A percentile compares a stretch with the other conserved stretches of the same genome.
phyloP scores from a whole-genome alignment of 257 asterid genomes.

The Nicotiana obtusifolia region DNA sequence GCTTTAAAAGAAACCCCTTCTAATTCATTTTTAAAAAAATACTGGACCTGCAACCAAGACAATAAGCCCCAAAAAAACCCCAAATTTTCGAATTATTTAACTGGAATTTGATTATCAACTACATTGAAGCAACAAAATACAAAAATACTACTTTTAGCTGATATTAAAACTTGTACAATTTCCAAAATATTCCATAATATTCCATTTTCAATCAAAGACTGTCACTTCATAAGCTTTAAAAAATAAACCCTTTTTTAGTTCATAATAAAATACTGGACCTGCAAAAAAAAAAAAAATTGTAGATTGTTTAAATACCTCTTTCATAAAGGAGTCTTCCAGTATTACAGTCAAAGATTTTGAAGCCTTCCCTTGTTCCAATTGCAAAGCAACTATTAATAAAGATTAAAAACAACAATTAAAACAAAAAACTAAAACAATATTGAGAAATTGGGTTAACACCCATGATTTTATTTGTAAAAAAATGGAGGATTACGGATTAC shows the following conservation, averaged over 20 bases:
- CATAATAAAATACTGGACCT: background rate
- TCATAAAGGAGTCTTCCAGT: conserved; percentile 78
- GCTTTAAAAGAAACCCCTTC: no score
- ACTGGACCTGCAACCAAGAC: no score
- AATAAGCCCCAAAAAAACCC: no score
- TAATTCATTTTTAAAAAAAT: no score
- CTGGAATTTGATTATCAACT: background rate
- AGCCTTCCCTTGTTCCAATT: conserved; percentile 76
- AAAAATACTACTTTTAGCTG: background rate
- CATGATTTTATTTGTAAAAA: background rate
- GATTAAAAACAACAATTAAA: background rate
- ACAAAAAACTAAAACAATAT: background rate
- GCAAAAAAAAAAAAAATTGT: background rate
- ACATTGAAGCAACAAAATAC: background rate
- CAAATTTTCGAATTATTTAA: background rate
- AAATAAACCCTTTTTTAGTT: background rate
- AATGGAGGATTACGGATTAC: conserved; percentile 30
- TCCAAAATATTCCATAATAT: background rate
- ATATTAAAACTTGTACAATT: background rate
- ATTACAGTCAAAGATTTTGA: conserved; percentile 62
- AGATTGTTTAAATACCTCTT: conserved; percentile 40
- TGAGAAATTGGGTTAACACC: background rate
- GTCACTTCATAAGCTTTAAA: background rate
- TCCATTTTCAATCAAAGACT: background rate
- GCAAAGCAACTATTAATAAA: conserved; percentile 57